phyloP scores from a whole-genome alignment of 371 early-diverging fungal species.

The Actinomucor elegans region DNA sequence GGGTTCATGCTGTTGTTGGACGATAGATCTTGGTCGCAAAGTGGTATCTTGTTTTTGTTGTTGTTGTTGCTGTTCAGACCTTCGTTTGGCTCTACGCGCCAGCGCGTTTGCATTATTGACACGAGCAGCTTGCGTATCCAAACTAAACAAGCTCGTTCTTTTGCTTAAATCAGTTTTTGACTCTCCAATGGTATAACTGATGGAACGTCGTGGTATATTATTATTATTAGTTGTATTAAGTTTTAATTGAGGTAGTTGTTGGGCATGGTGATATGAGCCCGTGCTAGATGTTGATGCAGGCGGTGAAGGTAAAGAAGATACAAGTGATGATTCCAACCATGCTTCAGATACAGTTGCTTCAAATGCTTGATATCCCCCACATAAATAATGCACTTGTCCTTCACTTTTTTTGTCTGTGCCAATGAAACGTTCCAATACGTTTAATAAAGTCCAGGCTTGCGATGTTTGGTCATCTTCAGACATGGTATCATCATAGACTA shows the following conservation, averaged over 20 bases:
- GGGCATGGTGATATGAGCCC: too few species aligned
- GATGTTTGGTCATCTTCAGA: constrained; percentile 41
- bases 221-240: not conserved
- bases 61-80: constrained; percentile 25
- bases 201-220: constrained; percentile 38
- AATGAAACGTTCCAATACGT: constrained; percentile 49
- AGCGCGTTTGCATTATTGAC: constrained; percentile 50
- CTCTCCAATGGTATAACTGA: constrained; percentile 45
- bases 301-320: not conserved
- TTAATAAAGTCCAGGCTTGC: constrained; percentile 64
- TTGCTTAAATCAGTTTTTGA: constrained; percentile 26
- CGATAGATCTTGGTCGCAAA: not conserved
- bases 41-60: not conserved
- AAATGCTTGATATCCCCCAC: constrained; percentile 40
- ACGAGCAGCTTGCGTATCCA: constrained; percentile 52
- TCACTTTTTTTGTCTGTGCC: constrained; percentile 13
- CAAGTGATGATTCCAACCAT: constrained; percentile 3
- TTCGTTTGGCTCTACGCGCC: constrained; percentile 41
- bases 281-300: not conserved
- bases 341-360: constrained; percentile 13
- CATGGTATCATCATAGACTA: constrained; percentile 64
- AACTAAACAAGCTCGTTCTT: constrained; percentile 46
- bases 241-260: too few species aligned
- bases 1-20: not conserved
- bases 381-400: constrained; percentile 30